These are phyloP conservation scores for Jatropha podagrica DNA, from an alignment of 441 rosid species.

Conservation along the genomic window DNA sequence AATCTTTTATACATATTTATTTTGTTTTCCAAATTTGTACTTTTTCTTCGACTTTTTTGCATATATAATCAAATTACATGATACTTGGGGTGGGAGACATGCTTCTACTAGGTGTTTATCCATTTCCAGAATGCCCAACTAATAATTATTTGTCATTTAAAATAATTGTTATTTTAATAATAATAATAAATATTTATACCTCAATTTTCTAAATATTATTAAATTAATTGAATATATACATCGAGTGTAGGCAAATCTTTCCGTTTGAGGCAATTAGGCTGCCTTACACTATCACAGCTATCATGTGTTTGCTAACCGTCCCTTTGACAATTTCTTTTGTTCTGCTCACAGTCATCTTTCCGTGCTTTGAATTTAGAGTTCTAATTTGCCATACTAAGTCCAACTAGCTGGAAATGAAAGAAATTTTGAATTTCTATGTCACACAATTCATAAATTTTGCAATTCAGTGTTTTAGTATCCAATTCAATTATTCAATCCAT, in stretches of 20 bases:
- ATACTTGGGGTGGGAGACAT: background rate
- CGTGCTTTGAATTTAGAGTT: background rate
- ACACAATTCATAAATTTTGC: background rate
- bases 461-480: background rate
- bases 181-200: too few relatives aligned
- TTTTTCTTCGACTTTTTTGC: background rate
- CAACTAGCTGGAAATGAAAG: background rate
- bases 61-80: background rate
- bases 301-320: background rate
- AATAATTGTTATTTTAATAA: too few relatives aligned
- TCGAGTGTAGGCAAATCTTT: too few relatives aligned
- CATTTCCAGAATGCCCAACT: too few relatives aligned
- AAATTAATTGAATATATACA: too few relatives aligned
- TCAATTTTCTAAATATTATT: too few relatives aligned
- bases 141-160: too few relatives aligned
- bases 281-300: background rate
- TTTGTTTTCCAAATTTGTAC: conserved; percentile 13
- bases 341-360: background rate
- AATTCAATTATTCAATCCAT: too few relatives aligned
- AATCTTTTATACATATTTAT: background rate
- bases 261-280: background rate
- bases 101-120: too few relatives aligned
- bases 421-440: background rate
- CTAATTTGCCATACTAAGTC: background rate
- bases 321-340: conserved; percentile 2